A percentile compares a stretch with the other conserved stretches of the same genome.
phyloP scores from a whole-genome alignment of 2,329 filamentous ascomycete genomes.

The Zasmidium angulare region DNA sequence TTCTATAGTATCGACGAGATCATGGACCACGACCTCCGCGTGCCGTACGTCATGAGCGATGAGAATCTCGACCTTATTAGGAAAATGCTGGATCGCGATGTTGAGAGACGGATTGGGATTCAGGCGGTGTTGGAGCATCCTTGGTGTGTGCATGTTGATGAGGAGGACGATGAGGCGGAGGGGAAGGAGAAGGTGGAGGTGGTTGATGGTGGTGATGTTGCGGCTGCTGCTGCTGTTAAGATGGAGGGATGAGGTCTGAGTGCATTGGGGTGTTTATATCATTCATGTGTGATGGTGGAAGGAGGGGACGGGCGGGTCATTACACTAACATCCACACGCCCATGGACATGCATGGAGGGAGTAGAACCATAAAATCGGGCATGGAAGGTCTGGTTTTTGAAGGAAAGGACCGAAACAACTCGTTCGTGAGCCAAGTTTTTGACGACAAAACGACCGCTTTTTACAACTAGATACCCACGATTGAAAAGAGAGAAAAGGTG shows the following conservation, averaged over 20 bases:
- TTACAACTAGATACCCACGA: neutral
- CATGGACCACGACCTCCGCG: conserved; percentile 90
- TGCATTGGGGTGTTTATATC: no score
- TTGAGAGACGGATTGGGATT: conserved; percentile 80
- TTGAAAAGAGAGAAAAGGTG: neutral
- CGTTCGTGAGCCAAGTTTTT: neutral
- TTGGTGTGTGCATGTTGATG: conserved; percentile 60
- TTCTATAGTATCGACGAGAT: conserved; percentile 99
- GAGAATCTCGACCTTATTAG: conserved; percentile 90
- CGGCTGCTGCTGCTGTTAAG: neutral
- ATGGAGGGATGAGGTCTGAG: neutral
- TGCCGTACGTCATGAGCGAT: conserved; percentile 86
- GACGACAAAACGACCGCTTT: neutral
- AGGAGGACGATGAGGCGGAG: conserved; percentile 21
- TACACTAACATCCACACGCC: neutral
- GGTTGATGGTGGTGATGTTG: neutral
- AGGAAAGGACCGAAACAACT: neutral
- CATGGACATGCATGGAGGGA: neutral
- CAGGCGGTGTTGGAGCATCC: conserved; percentile 82
- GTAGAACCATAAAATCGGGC: neutral
- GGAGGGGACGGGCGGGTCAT: neutral
- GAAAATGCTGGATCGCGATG: conserved; percentile 88
- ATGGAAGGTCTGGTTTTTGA: neutral
- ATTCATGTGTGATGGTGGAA: no score
- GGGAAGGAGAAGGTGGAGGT: neutral